These are phyloP conservation scores for Russula griseocarnosa DNA, from an alignment of 768 basidiomycete species.

Conservation along the genomic window DNA sequence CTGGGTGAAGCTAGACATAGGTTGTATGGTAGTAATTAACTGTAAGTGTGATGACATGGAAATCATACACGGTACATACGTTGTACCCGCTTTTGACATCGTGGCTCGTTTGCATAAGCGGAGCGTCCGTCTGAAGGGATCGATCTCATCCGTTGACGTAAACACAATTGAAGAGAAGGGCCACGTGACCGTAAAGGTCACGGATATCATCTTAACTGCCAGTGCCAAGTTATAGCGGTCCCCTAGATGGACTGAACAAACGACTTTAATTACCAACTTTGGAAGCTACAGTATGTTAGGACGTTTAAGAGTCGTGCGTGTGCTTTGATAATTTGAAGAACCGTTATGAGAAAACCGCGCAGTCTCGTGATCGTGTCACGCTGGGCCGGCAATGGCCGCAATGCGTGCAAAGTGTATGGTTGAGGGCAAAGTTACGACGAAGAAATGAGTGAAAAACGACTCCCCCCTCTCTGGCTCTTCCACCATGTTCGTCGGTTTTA, in stretches of 20 bases:
- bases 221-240: neutral
- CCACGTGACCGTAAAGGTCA: neutral
- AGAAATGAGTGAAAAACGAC: slow-evolving; percentile 23
- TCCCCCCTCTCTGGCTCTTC: slow-evolving; percentile 20
- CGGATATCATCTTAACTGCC: neutral
- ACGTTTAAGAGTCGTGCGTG: neutral
- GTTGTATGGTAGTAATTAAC: neutral
- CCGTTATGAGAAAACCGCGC: neutral
- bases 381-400: slow-evolving; percentile 24
- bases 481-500: slow-evolving; percentile 20
- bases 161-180: neutral
- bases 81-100: slow-evolving; percentile 5
- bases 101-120: neutral
- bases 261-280: neutral
- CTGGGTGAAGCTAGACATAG: slow-evolving; percentile 1
- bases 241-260: neutral
- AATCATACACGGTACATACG: neutral
- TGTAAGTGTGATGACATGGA: no score
- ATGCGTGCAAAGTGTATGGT: slow-evolving; percentile 26
- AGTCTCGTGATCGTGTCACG: slow-evolving; percentile 23
- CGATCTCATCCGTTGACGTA: neutral
- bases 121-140: no score
- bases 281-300: neutral
- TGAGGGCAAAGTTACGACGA: slow-evolving; percentile 24
- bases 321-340: neutral